Conservation (phyloP, 2,329 filamentous ascomycete species). For the Ustulina deusta region DNA sequence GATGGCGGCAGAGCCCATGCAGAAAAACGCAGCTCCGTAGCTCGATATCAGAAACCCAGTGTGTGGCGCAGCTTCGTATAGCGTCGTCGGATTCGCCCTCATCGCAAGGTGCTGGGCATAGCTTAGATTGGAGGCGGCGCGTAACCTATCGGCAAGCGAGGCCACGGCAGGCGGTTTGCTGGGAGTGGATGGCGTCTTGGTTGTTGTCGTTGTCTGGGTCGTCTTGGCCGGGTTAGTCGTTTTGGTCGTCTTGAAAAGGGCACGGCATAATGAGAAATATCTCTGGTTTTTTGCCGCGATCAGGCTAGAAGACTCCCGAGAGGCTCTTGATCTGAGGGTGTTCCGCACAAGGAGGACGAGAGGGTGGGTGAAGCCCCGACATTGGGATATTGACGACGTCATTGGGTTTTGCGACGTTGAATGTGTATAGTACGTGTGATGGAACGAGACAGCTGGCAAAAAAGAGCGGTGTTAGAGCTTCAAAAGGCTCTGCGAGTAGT, state of each 20-base stretch:
- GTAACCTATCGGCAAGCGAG: slow-evolving; percentile 27
- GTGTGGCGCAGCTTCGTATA: slow-evolving; percentile 75
- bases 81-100: slow-evolving; percentile 66
- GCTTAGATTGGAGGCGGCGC: slow-evolving; percentile 53
- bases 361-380: slow-evolving; percentile 49
- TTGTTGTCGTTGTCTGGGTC: background rate
- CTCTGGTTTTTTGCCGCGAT: slow-evolving; percentile 26
- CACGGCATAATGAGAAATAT: slow-evolving; percentile 31
- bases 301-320: slow-evolving; percentile 30
- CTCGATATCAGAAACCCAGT: slow-evolving; percentile 71
- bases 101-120: slow-evolving; percentile 68
- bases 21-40: slow-evolving; percentile 67
- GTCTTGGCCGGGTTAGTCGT: background rate
- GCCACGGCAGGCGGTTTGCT: background rate
- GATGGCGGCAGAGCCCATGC: slow-evolving; percentile 62
- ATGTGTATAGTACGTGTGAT: background rate
- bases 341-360: slow-evolving; percentile 46
- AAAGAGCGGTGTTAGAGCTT: slow-evolving; percentile 16
- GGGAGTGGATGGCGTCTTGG: slow-evolving; percentile 14
- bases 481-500: slow-evolving; percentile 4
- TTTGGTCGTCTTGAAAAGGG: background rate
- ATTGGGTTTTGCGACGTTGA: slow-evolving; percentile 36
- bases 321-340: slow-evolving; percentile 39
- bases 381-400: slow-evolving; percentile 41
- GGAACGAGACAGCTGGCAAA: background rate